These are phyloP conservation scores for Plasmodium reichenowi DNA, from an alignment of 169 alveolate species.

Conservation along the genomic window DNA sequence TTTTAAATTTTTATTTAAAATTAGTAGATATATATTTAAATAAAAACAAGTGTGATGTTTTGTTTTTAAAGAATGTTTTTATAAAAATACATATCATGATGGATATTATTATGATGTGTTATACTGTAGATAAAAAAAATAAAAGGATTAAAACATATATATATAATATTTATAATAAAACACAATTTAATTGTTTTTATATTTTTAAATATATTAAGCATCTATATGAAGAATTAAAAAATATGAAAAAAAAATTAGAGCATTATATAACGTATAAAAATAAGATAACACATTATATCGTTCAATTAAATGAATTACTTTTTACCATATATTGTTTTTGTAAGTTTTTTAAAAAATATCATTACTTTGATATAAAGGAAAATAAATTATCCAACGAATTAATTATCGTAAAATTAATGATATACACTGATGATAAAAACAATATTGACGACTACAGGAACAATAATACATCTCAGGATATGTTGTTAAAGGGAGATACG, in stretches of 20 bases:
- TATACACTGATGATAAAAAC: conserved; percentile 3
- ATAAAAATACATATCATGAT: conserved; percentile 37
- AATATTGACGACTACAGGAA: not conserved
- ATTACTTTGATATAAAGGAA: conserved; percentile 19
- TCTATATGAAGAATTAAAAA: conserved; percentile 43
- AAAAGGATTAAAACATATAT: conserved; percentile 15
- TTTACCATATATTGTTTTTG: conserved; percentile 22
- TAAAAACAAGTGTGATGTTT: conserved; percentile 14
- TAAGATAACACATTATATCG: conserved; percentile 3
- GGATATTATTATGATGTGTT: conserved; percentile 59
- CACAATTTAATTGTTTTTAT: conserved; percentile 18
- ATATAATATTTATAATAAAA: conserved; percentile 11
- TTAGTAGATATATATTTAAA: conserved; percentile 35
- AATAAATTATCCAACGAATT: conserved; percentile 25
- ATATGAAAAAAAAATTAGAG: conserved; percentile 21
- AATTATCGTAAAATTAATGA: conserved; percentile 18
- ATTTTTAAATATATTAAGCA: conserved; percentile 31
- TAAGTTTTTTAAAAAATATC: conserved; percentile 41
- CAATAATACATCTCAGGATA: not conserved
- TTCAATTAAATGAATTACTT: conserved; percentile 49
- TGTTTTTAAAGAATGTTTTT: conserved; percentile 19
- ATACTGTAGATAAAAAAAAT: not conserved
- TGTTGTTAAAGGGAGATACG: conserved; percentile 2
- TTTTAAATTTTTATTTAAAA: conserved; percentile 46
- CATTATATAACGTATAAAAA: conserved; percentile 11